phyloP scores from a whole-genome alignment of 75 land plant genomes.

The Selaginella tamariscina region DNA sequence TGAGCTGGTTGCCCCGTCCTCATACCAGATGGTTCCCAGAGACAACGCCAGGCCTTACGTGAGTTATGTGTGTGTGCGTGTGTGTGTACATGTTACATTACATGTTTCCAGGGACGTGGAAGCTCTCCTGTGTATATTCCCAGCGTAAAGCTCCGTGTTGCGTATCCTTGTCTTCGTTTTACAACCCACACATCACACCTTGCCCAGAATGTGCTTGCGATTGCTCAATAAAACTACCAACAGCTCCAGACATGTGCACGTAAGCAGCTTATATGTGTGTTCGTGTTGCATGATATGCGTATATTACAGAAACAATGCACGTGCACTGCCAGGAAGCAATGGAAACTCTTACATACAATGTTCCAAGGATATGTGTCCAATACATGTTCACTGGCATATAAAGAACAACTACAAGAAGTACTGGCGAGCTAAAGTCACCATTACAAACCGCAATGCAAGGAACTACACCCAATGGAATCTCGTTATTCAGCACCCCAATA shows the following conservation, averaged over 20 bases:
- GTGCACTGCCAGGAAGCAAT: too few relatives aligned
- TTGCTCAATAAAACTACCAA: neutral
- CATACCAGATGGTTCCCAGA: neutral
- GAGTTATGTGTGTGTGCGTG: neutral
- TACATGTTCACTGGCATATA: conserved; percentile 81
- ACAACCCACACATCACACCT: conserved; percentile 41
- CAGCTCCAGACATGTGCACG: neutral
- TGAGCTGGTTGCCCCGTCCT: neutral
- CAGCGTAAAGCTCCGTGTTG: conserved; percentile 53
- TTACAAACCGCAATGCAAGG: conserved; percentile 65
- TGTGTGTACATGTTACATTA: neutral
- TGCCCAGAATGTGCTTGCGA: conserved; percentile 63
- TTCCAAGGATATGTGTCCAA: conserved; percentile 77
- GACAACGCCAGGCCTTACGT: neutral
- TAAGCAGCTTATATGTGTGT: neutral
- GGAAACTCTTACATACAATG: too few relatives aligned
- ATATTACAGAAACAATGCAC: conserved; percentile 15
- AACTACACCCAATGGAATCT: conserved; percentile 69
- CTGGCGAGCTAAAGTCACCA: conserved; percentile 70
- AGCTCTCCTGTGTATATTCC: conserved; percentile 61
- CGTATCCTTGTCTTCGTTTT: conserved; percentile 77
- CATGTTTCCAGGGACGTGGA: conserved; percentile 62
- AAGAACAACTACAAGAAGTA: conserved; percentile 74
- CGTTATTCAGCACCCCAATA: conserved; percentile 74
- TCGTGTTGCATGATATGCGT: neutral